Base-by-base conservation (phyloP, 306 rosid genomes). In the Erythrophleum fordii region DNA sequence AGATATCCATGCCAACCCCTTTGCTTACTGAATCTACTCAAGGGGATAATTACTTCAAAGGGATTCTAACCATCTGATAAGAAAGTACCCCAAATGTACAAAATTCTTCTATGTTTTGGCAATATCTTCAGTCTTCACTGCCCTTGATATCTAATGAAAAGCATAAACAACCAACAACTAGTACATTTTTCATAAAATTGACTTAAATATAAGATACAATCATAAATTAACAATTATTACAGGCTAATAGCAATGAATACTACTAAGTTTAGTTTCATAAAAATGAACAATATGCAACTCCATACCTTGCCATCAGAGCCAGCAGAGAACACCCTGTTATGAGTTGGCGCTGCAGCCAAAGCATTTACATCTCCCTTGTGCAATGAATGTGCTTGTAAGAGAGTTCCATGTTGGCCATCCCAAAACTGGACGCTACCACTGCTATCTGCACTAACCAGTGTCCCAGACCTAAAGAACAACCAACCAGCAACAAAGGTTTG, bases 221-320 rank as follows among this genome's bases (percentile, higher is more conserved):
- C 16, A 49, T 52, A 39, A 64, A 17, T 8, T 17, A 64, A 62
- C 44, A 7, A 44, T 16, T 62, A 14, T 62, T 29, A 29, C 35
- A 25, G 23, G 39, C 20, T 3, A 31, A 31, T 2, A 28, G 67
- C 14, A 28, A 60, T 62, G 0, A 64, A 65, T n/a, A 65, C 2
- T 37, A 66, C 42, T 35, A 18, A 12, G 26, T 64, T 67, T 12
- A 41, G 20, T 67, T 22, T 41, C 26, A 41, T 41, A 41, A 5
- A n/a, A 67, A 41, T 20, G 18, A 76, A 55, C 70, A 25, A 61
- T 26, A 31, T 62, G 73, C 69, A 82, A 74, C 80, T 51, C 65
- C 16, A 62, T 90, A 96, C 99, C 99, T 96, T 89, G 80, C 99
- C 99, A 87, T 96, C 99, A 25, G 99, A 87, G 72, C 99, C 99